Base-by-base conservation (phyloP, 768 basidiomycete species). In the Phanerochaete carnosa region DNA sequence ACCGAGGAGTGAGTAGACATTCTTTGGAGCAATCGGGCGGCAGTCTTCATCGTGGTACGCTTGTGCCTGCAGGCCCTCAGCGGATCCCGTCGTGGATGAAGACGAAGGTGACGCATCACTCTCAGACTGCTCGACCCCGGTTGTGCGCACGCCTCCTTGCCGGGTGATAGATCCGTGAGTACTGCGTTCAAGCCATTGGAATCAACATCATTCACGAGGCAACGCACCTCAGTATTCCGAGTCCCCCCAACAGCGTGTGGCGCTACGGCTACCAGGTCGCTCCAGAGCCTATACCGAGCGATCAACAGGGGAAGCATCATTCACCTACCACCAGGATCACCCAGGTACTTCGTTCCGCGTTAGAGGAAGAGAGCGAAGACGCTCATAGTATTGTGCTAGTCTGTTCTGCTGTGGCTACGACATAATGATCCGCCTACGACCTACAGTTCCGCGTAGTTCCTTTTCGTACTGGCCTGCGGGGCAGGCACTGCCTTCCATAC, bases 401-500 rank as follows among this genome's bases (percentile, higher is more conserved):
- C 7, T 7, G 6, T n/a, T 19, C 6, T 47, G 25, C 7, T 8
- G 25, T 26, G 51, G 22, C 22, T 25, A 19, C 30, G 51, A 35
- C 33, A 35, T 15, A 35, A 35, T 35, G 33, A 35, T 35, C 33
- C 8, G n/a, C 8, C 8, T n/a, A 13, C 22, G 12, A 54, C n/a
- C 33, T 51, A 61, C 47, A 60, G 32, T 45, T 60, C 59, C 19
- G 22, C 35, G 15, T 54, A 45, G 29, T 25, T 19, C 15, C 54
- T 32, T 8, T 30, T 60, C 30, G 58, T 37, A 33, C 25, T 59
- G 19, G 60, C 39, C n/a, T 45, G 23, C 35, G 6, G 29, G 25
- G 60, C 65, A 19, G 69, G 70, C 13, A 68, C 57, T 28, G 66
- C 67, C 63, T 63, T 67, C 70, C 70, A 74, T 6, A 74, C 69